phyloP scores from a whole-genome alignment of 768 basidiomycete genomes.

The Agaricus blazei region DNA sequence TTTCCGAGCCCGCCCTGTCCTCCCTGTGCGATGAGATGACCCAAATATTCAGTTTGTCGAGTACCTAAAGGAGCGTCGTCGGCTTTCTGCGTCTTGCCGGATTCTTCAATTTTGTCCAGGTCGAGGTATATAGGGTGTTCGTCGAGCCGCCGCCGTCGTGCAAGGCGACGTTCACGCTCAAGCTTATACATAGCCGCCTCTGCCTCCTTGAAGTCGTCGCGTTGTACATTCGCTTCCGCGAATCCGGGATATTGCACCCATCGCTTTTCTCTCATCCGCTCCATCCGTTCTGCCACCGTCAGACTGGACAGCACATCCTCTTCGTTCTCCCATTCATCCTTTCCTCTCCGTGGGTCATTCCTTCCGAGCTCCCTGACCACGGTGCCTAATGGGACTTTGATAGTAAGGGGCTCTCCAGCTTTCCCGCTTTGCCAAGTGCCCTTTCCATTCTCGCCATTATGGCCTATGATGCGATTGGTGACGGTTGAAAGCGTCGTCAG shows the following conservation, averaged over 20 bases:
- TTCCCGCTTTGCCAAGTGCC: slow-evolving; percentile 88
- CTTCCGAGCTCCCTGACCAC: slow-evolving; percentile 72
- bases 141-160: slow-evolving; percentile 34
- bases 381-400: slow-evolving; percentile 87
- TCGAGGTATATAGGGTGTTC: slow-evolving; percentile 52
- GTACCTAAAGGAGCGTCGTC: slow-evolving; percentile 62
- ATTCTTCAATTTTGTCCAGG: slow-evolving; percentile 48
- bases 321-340: slow-evolving; percentile 72
- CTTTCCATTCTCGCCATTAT: slow-evolving; percentile 65
- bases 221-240: slow-evolving; percentile 54
- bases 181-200: slow-evolving; percentile 55
- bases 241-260: slow-evolving; percentile 81
- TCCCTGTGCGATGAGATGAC: slow-evolving; percentile 68
- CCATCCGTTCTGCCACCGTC: slow-evolving; percentile 39
- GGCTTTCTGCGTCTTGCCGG: slow-evolving; percentile 21
- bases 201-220: slow-evolving; percentile 68
- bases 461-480: slow-evolving; percentile 60
- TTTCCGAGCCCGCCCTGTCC: slow-evolving; percentile 86
- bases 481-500: slow-evolving; percentile 77
- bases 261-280: slow-evolving; percentile 57
- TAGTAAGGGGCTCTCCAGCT: slow-evolving; percentile 62
- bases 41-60: slow-evolving; percentile 45
- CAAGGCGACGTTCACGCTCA: slow-evolving; percentile 54
- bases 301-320: slow-evolving; percentile 52
- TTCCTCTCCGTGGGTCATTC: slow-evolving; percentile 58